A percentile compares a stretch with the other conserved stretches of the same genome.
Evolutionary conservation across 805 yeast genomes (phyloP).

Genomic region (Saccharomycopsis sp.): DNA sequence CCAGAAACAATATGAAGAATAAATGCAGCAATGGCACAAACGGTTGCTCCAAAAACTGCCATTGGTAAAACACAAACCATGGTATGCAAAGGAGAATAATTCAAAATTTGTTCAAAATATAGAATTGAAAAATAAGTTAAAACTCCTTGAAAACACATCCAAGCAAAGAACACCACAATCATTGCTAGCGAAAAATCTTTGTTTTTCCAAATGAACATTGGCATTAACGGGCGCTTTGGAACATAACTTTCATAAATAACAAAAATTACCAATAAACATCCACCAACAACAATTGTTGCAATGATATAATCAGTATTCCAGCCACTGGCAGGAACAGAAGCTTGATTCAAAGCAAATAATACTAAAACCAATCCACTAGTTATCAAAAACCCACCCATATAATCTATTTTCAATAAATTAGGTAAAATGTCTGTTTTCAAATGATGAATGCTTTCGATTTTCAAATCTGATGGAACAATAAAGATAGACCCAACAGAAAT

Average conservation of each 20-base stretch:
- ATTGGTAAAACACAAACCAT: constrained; percentile 35
- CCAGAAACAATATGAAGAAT: constrained; percentile 37
- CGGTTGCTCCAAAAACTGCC: constrained; percentile 32
- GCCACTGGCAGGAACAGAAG: constrained; percentile 29
- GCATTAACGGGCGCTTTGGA: constrained; percentile 37
- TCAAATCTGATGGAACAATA: constrained; percentile 25
- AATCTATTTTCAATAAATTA: constrained; percentile 27
- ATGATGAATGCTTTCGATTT: neutral
- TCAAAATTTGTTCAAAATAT: constrained; percentile 32
- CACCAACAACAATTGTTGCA: constrained; percentile 32
- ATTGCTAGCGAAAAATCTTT: constrained; percentile 31
- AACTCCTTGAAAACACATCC: constrained; percentile 35
- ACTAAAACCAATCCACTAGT: constrained; percentile 31
- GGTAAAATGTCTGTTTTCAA: constrained; percentile 7
- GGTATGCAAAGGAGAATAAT: constrained; percentile 30
- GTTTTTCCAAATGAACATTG: constrained; percentile 32
- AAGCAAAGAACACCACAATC: constrained; percentile 28
- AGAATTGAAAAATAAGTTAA: constrained; percentile 30
- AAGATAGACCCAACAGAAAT: constrained; percentile 22
- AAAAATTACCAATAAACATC: constrained; percentile 25
- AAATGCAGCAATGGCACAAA: constrained; percentile 36
- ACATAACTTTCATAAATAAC: constrained; percentile 30
- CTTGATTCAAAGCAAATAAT: constrained; percentile 35
- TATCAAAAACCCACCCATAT: constrained; percentile 33
- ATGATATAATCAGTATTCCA: constrained; percentile 40